Evolutionary conservation across 768 basidiomycete species (phyloP).

Genomic region (Piloderma croceum): DNA sequence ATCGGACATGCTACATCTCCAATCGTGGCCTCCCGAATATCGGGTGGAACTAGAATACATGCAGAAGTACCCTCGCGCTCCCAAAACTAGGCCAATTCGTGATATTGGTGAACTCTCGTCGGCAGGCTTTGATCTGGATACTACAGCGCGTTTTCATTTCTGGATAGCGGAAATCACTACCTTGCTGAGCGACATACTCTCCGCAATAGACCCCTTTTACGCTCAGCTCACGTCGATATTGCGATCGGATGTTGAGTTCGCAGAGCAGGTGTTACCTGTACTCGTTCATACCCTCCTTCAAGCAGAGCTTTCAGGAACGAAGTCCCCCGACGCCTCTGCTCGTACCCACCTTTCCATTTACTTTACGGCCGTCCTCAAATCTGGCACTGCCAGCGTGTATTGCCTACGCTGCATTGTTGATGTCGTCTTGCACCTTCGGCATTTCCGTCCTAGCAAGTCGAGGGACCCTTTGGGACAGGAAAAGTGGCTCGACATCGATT

Average conservation of each 20-base stretch:
- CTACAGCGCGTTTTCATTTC: constrained; percentile 43
- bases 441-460: constrained; percentile 41
- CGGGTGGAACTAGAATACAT: constrained; percentile 45
- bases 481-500: constrained; percentile 80
- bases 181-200: constrained; percentile 55
- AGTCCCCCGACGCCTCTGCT: constrained; percentile 14
- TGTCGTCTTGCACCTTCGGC: constrained; percentile 74
- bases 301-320: constrained; percentile 13
- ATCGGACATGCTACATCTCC: constrained; percentile 22
- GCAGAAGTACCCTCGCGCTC: constrained; percentile 36
- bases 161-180: constrained; percentile 63
- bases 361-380: constrained; percentile 49
- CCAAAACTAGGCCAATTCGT: constrained; percentile 26
- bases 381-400: constrained; percentile 32
- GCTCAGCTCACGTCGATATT: constrained; percentile 61
- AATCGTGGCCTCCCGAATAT: constrained; percentile 35
- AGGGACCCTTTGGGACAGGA: constrained; percentile 50
- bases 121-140: constrained; percentile 29
- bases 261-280: constrained; percentile 64
- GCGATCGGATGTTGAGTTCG: constrained; percentile 47
- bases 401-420: constrained; percentile 60
- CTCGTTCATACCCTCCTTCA: constrained; percentile 67
- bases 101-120: constrained; percentile 35
- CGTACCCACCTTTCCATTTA: constrained; percentile 42
- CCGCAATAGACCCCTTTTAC: constrained; percentile 54